phyloP scores from a whole-genome alignment of 2,329 filamentous ascomycete species.

The Paraphaeosphaeria sporulosa region DNA sequence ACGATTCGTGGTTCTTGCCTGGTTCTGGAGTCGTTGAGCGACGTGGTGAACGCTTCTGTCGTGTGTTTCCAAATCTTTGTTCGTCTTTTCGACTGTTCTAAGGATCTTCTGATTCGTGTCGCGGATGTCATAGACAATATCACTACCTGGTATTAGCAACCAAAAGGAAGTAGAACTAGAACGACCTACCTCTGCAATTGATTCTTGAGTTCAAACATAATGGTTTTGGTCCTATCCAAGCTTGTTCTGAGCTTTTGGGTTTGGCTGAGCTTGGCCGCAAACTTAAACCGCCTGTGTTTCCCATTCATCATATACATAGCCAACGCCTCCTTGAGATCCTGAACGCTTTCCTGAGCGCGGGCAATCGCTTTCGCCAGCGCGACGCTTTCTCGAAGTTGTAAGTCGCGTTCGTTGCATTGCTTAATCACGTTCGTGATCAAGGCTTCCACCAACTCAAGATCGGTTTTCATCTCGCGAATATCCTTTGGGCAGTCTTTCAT shows the following conservation, averaged over 20 bases:
- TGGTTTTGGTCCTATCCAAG: constrained; percentile 5
- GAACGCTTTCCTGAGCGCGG: neutral
- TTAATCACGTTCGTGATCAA: constrained; percentile 21
- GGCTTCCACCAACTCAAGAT: constrained; percentile 20
- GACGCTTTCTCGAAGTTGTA: constrained; percentile 19
- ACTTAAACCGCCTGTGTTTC: constrained; percentile 2
- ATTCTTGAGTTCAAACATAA: constrained; percentile 1
- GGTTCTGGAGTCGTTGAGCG: neutral
- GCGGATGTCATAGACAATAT: constrained; percentile 1
- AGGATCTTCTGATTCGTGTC: constrained; percentile 2
- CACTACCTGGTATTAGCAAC: neutral
- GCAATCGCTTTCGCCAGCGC: neutral
- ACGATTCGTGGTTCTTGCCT: constrained; percentile 1
- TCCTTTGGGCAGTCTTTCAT: constrained; percentile 22
- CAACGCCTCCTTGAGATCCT: neutral
- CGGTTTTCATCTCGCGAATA: constrained; percentile 20
- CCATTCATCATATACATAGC: neutral
- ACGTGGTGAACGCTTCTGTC: neutral
- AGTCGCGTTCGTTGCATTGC: constrained; percentile 20
- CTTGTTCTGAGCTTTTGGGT: constrained; percentile 3
- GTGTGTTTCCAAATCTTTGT: constrained; percentile 2
- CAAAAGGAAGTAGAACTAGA: neutral
- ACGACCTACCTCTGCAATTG: constrained; percentile 5
- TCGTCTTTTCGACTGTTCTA: constrained; percentile 2
- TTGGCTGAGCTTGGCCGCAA: constrained; percentile 4